Conservation (phyloP, 495 filamentous ascomycete genomes). For the Hypoxylon fuscum region DNA sequence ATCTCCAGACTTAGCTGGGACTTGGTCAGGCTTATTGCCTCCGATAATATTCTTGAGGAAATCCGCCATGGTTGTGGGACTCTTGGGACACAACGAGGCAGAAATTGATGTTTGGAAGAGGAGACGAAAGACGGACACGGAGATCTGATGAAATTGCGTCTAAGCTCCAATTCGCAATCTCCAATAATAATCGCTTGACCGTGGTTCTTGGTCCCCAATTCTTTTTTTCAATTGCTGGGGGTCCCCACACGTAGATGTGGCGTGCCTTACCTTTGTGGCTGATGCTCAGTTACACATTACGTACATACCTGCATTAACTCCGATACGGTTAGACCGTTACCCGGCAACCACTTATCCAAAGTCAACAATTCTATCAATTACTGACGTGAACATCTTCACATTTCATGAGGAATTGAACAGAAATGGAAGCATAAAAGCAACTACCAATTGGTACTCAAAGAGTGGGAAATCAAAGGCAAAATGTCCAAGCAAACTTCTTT, state of each 20-base stretch:
- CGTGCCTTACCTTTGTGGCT: too few species aligned
- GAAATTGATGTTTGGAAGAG: constrained; percentile 12
- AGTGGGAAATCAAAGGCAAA: background rate
- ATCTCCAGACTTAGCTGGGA: constrained; percentile 60
- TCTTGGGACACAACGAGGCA: constrained; percentile 26
- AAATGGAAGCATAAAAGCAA: constrained; percentile 5
- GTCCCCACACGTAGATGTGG: too few species aligned
- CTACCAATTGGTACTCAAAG: background rate
- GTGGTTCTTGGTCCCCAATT: background rate
- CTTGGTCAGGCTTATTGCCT: constrained; percentile 63
- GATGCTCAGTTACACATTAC: too few species aligned
- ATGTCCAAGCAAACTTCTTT: constrained; percentile 48
- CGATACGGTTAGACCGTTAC: too few species aligned
- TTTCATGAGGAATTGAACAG: constrained; percentile 16
- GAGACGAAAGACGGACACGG: constrained; percentile 16
- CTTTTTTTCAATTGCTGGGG: too few species aligned
- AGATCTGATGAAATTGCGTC: too few species aligned
- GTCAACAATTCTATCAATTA: constrained; percentile 20
- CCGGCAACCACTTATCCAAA: constrained; percentile 17
- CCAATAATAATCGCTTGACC: constrained; percentile 8
- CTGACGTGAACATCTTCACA: constrained; percentile 17
- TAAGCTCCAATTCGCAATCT: background rate
- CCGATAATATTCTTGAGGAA: constrained; percentile 74
- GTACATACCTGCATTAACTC: too few species aligned
- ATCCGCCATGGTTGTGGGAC: constrained; percentile 66